Percentiles rank a stretch among this genome's conserved stretches.
phyloP scores from a whole-genome alignment of 1,139 yeast genomes.

The Suhomyces taliae region DNA sequence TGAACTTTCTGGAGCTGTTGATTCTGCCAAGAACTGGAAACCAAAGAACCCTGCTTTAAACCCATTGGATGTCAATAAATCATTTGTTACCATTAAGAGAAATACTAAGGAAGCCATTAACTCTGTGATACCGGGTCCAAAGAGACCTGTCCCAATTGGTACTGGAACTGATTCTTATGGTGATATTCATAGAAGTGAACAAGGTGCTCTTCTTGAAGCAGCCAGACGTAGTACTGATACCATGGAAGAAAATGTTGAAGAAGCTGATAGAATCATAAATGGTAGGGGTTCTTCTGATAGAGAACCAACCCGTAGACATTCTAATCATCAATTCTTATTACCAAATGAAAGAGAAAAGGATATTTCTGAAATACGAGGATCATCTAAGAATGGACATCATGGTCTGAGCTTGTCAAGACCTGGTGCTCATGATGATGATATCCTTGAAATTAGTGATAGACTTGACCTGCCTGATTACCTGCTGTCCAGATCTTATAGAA shows the following conservation, averaged over 20 bases:
- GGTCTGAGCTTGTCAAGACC: not conserved
- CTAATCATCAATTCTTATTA: slow-evolving; percentile 15
- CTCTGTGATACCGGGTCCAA: slow-evolving; percentile 26
- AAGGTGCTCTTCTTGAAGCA: slow-evolving; percentile 48
- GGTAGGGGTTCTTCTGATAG: not conserved
- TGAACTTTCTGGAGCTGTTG: slow-evolving; percentile 15
- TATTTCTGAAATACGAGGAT: slow-evolving; percentile 23
- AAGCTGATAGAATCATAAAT: slow-evolving; percentile 3
- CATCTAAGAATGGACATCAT: not conserved
- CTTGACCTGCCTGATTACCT: slow-evolving; percentile 22
- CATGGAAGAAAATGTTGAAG: slow-evolving; percentile 10
- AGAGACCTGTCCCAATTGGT: slow-evolving; percentile 15
- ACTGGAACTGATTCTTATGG: slow-evolving; percentile 30
- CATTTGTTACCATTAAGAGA: slow-evolving; percentile 69
- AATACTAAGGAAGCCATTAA: slow-evolving; percentile 35
- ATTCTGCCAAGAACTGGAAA: slow-evolving; percentile 31
- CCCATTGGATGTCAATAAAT: slow-evolving; percentile 71
- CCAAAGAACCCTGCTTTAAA: slow-evolving; percentile 79
- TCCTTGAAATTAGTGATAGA: not conserved
- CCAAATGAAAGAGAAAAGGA: slow-evolving; percentile 33
- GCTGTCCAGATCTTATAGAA: slow-evolving; percentile 43
- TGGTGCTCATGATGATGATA: not conserved
- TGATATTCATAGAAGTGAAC: slow-evolving; percentile 49
- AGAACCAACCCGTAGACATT: not conserved
- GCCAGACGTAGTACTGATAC: slow-evolving; percentile 14